Base-by-base conservation (phyloP, 2,329 filamentous ascomycete species). In the Dactylellina drechsleri region DNA sequence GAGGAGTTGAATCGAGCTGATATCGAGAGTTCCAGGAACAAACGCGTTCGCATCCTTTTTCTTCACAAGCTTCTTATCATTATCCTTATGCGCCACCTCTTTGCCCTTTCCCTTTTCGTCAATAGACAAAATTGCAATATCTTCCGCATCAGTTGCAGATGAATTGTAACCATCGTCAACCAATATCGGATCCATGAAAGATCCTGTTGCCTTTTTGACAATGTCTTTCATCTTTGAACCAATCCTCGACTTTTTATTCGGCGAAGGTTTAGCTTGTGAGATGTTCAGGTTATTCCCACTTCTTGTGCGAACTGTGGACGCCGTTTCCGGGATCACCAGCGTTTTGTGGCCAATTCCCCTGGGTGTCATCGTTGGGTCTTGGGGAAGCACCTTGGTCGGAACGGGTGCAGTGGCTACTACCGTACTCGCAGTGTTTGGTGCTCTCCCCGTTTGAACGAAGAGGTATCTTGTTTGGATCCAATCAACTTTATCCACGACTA, bases 401-500 rank as follows among this genome's bases (percentile, higher is more conserved):
- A 64, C 57, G 10, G 62, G 62, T 6, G 58, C 50, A 3, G 4
- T 41, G 4, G 49, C 10, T 13, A 20, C 57, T 6, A 20, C 13
- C 16, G 62, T 20, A 10, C 7, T 56, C 4, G 57, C 15, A n/a
- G 20, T 12, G 10, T 7, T 52, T 2, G 59, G 43, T 2, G 50
- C 4, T 36, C 65, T 68, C 13, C 65, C 72, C 1, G 64, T 76
- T 36, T 83, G 78, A 50, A 91, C 87, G 77, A 97, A 91, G 0
- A 97, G 85, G 81, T 96, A 97, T 53, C 93, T 87, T 28, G 92
- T 93, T 80, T 96, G 92, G 72, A 96, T 93, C 93, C 93, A 97
- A 79, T 96, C 90, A 4, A 70, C 53, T 13, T 65, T 85, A 16
- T 87, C 81, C 0, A 97, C 89, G 5, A 97, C 93, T 54, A 91